Base-by-base conservation (phyloP, 1,139 yeast genomes). In the Saccharomyces hybrid region DNA sequence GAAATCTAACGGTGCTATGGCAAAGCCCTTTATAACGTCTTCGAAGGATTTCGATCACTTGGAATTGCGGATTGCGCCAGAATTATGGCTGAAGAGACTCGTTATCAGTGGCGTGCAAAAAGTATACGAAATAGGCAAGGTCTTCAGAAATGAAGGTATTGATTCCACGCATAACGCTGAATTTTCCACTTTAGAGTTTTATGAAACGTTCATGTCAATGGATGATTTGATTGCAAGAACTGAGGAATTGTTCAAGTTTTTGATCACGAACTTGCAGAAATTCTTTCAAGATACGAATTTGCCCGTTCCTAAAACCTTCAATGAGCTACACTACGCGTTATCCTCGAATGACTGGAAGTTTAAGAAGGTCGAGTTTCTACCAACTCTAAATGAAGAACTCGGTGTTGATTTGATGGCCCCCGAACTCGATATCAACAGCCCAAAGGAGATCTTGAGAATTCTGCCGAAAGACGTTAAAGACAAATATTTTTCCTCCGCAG, bases 91-190 rank as follows among this genome's bases (percentile, higher is more conserved):
- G 56, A 93, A 93, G 68, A 79, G 87, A 62, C 71, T 93, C 55
- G 80, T 90, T 1, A 82, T 91, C 47, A 78, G 88, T 3, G 99
- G 99, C 2, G 82, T 91, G 64, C 96, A 90, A 60, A 81, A 79
- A 61, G 84, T 93, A 4, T 93, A 82, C 71, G 99, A 93, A 66
- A 81, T 93, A 51, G 98, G 98, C 0, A 80, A 80, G 55, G 84
- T 80, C 51, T 93, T 91, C 69, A 76, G 99, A 60, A 93, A 93
- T 66, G 99, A 93, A 71, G 97, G 98, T 4, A 78, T 91, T 57
- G 99, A 93, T 74, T 82, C 88, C 83, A 90, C 98, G 54, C 99
- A 93, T 75, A 93, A 93, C 78, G 97, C 98, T 50, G 99, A 93
- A 75, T 93, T 93, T 78, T 91, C 99, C 64, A 90, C 97, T 54